Evolutionary conservation across 352 stramenopile species (phyloP).

Genomic region (Phytophthora pisi): DNA sequence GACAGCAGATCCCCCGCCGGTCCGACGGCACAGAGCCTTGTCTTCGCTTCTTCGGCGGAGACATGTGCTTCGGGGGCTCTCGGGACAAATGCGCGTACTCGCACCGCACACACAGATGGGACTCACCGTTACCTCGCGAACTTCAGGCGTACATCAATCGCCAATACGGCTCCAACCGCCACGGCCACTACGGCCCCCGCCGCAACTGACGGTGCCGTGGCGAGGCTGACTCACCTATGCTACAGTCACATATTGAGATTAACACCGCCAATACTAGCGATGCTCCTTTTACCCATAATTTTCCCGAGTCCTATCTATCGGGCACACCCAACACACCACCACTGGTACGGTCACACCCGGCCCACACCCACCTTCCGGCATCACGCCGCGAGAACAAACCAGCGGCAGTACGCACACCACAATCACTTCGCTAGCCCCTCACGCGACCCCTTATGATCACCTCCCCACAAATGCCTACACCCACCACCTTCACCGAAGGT

Average conservation of each 20-base stretch:
- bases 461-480: neutral
- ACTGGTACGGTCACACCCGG: neutral
- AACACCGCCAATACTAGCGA: neutral
- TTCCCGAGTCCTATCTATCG: neutral
- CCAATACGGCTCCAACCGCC: neutral
- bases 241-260: neutral
- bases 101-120: slow-evolving; percentile 1
- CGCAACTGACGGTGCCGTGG: neutral
- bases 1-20: neutral
- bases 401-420: neutral
- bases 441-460: neutral
- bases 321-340: neutral
- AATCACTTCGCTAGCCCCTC: neutral
- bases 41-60: slow-evolving; percentile 8
- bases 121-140: neutral
- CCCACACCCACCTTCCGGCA: neutral
- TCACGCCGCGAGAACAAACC: neutral
- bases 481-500: neutral
- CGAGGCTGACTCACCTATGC: neutral
- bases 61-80: neutral
- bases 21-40: slow-evolving; percentile 8
- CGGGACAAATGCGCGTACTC: slow-evolving; percentile 6
- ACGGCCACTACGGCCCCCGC: neutral
- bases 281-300: neutral
- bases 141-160: slow-evolving; percentile 1